Base-by-base conservation (phyloP, 208 protist genomes). In the Trypanosoma cruzi region DNA sequence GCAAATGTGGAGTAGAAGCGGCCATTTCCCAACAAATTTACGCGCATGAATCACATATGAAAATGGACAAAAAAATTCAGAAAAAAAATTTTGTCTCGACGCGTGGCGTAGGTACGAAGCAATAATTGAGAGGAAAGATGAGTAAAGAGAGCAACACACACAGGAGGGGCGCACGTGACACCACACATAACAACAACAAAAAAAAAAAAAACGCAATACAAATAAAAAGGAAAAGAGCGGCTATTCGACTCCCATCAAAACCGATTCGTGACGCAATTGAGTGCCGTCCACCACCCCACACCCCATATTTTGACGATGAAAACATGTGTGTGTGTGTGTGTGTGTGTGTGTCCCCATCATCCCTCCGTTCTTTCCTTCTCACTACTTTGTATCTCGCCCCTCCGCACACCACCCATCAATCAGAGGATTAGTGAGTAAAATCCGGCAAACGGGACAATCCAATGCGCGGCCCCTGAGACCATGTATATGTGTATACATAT, bases 31-130 rank as follows among this genome's bases (percentile, higher is more conserved):
- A 66, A 66, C 22, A 52, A 29, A 60, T 44, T 46, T 16, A 2
- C 49, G 22, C 31, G 58, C 50, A 56, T n/a, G n/a, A n/a, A n/a
- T n/a, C n/a, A n/a, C n/a, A 36, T 34, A 53, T 26, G 57, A n/a
- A 49, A 34, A 48, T 7, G 24, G 2, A 71, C 4, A 28, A 34
- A 20, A 18, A 60, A 20, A 63, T 36, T 26, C 26, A 40, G 48
- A 40, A 60, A 11, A 55, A 11, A 10, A 50, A 65, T 37, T 37
- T 49, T 28, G 44, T 22, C 24, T 29, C 5, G 55, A 57, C 20
- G 37, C 34, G 29, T 31, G 37, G 11, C 57, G 18, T 46, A 24
- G 36, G 57, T 16, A 46, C 6, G 18, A 28, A 28, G 24, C 49
- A 29, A 48, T 68, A 37, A 18, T 7, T 4, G 22, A 37, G n/a